Evolutionary conservation across 148 eudicot genomes (phyloP).

Genomic region (Rhododendron vialii): DNA sequence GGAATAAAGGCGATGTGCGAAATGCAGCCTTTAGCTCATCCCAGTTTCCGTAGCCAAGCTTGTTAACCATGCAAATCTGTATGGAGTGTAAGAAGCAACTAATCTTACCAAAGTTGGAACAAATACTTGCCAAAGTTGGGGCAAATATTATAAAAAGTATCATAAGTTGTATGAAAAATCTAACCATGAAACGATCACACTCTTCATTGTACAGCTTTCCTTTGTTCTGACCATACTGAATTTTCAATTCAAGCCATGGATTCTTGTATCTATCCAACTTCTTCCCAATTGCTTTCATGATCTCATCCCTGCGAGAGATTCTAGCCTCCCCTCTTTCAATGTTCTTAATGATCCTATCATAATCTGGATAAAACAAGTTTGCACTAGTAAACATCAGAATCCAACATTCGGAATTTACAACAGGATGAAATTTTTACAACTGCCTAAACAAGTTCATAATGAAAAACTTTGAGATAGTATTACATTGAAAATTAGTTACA

Average conservation of each 20-base stretch:
- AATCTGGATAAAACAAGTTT: slow-evolving; percentile 41
- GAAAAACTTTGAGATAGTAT: neutral
- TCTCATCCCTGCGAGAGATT: slow-evolving; percentile 92
- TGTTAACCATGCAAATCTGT: slow-evolving; percentile 96
- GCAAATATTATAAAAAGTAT: neutral
- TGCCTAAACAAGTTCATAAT: neutral
- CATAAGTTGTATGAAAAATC: neutral
- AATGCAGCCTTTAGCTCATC: slow-evolving; percentile 97
- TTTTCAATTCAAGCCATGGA: slow-evolving; percentile 94
- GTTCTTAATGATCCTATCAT: slow-evolving; percentile 90
- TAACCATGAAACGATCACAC: slow-evolving; percentile 95
- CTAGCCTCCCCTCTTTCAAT: slow-evolving; percentile 99
- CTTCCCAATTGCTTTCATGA: slow-evolving; percentile 97
- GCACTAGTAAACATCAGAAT: neutral
- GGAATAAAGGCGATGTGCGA: slow-evolving; percentile 81
- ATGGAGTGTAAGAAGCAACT: neutral
- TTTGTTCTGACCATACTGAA: slow-evolving; percentile 99
- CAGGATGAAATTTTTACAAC: neutral
- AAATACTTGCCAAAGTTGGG: no score
- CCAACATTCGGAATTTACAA: neutral
- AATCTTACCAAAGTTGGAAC: neutral
- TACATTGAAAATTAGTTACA: neutral
- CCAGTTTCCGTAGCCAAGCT: slow-evolving; percentile 98
- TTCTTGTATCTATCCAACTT: slow-evolving; percentile 92
- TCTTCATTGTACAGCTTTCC: slow-evolving; percentile 99